Conservation (phyloP, 2,329 filamentous ascomycete species). For the Aspergillus sp. region DNA sequence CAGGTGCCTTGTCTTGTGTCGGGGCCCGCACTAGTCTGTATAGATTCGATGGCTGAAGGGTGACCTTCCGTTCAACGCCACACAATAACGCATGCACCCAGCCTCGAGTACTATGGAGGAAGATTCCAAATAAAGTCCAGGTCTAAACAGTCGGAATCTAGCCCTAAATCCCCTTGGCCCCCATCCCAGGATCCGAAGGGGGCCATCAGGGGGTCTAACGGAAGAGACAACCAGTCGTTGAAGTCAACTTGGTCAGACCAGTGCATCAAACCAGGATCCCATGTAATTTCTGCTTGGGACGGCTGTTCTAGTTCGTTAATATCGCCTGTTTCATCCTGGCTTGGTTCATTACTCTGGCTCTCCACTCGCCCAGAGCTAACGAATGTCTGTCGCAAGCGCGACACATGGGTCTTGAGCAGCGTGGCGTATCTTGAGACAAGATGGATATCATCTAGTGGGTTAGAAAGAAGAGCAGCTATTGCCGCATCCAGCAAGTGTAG, state of each 20-base stretch:
- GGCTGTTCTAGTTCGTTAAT: not conserved
- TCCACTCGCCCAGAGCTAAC: not conserved
- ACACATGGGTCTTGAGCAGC: not conserved
- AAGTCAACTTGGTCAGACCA: not conserved
- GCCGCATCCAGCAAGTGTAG: not conserved
- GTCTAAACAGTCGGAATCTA: not conserved
- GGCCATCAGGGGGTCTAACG: constrained; percentile 1
- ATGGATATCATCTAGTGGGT: constrained; percentile 46
- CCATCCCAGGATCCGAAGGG: not conserved
- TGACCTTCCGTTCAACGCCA: not conserved
- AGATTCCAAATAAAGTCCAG: constrained; percentile 4
- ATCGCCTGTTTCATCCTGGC: not conserved
- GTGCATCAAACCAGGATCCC: not conserved
- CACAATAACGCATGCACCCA: not conserved
- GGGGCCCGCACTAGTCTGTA: no score
- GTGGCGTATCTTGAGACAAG: constrained; percentile 53
- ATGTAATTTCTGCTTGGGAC: not conserved
- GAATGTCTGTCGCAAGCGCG: constrained; percentile 3
- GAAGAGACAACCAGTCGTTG: constrained; percentile 5
- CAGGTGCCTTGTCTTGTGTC: no score
- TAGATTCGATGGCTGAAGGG: no score
- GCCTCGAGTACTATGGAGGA: not conserved
- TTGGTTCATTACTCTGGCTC: not conserved
- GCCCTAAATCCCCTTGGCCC: not conserved
- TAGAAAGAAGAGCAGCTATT: not conserved